A percentile compares a stretch with the other conserved stretches of the same genome.
phyloP scores from a whole-genome alignment of 805 yeast genomes.

The Lachancea nothofagi region DNA sequence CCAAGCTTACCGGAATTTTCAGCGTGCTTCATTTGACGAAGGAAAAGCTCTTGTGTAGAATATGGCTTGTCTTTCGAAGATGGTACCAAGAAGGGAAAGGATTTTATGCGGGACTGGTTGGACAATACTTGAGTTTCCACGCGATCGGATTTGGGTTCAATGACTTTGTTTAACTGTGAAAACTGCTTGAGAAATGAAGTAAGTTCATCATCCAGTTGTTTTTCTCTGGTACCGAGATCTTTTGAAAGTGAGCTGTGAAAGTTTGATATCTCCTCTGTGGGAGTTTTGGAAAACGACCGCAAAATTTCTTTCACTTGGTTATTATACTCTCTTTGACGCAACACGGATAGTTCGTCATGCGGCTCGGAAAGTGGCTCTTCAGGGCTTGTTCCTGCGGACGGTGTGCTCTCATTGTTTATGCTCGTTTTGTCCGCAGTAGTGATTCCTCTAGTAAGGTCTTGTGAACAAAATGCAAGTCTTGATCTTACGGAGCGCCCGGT shows the following conservation, averaged over 20 bases:
- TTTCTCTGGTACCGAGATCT: conserved; percentile 24
- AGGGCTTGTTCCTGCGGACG: neutral
- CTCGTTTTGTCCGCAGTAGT: neutral
- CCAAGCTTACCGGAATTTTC: conserved; percentile 55
- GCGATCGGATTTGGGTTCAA: conserved; percentile 15
- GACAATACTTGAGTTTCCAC: conserved; percentile 2
- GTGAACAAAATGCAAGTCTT: neutral
- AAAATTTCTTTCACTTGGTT: conserved; percentile 21
- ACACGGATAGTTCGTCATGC: conserved; percentile 19
- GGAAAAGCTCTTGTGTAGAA: conserved; percentile 67
- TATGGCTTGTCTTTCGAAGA: conserved; percentile 61
- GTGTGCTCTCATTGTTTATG: neutral
- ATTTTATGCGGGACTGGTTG: conserved; percentile 10
- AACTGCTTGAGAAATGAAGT: conserved; percentile 26
- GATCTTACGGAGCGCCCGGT: neutral
- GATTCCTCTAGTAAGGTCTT: neutral
- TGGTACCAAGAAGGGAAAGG: conserved; percentile 56
- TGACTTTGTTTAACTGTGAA: conserved; percentile 18
- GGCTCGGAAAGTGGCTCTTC: conserved; percentile 1
- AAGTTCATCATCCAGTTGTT: conserved; percentile 29
- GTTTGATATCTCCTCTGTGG: conserved; percentile 16
- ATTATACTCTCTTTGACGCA: conserved; percentile 27
- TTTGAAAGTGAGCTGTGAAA: conserved; percentile 12
- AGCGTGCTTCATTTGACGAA: conserved; percentile 66
- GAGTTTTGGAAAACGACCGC: conserved; percentile 16